Percentiles rank a stretch among this genome's conserved stretches.
Conservation (phyloP, 768 basidiomycete genomes). For the Gloeopeniophorella convolvens region DNA sequence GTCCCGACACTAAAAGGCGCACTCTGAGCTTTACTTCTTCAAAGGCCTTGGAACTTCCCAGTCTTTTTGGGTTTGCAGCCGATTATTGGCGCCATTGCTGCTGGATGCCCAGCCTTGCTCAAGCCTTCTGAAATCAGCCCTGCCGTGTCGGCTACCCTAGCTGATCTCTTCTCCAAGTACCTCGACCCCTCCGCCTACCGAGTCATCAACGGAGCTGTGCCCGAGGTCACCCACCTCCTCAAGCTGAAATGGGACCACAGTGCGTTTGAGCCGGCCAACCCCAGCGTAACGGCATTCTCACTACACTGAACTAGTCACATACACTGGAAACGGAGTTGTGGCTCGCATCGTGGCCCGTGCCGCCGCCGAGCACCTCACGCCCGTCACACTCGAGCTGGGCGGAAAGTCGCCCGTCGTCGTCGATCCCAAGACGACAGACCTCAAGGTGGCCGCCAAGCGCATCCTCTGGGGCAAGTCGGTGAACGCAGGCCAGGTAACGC, state of each 20-base stretch:
- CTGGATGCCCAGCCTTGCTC: slow-evolving; percentile 63
- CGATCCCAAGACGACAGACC: slow-evolving; percentile 36
- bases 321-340: slow-evolving; percentile 31
- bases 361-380: slow-evolving; percentile 39
- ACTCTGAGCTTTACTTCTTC: no score
- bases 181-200: slow-evolving; percentile 60
- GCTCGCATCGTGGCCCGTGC: slow-evolving; percentile 36
- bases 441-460: slow-evolving; percentile 53
- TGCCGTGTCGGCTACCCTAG: slow-evolving; percentile 47
- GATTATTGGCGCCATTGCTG: slow-evolving; percentile 58
- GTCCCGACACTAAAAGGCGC: no score
- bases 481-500: slow-evolving; percentile 58
- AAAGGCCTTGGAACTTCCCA: slow-evolving; percentile 15
- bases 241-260: slow-evolving; percentile 38
- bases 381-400: slow-evolving; percentile 37
- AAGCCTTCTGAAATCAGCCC: slow-evolving; percentile 75
- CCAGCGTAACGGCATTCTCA: not conserved
- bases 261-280: slow-evolving; percentile 26
- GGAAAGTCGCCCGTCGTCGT: slow-evolving; percentile 42
- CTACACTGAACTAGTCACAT: slow-evolving; percentile 30
- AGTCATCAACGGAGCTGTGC: slow-evolving; percentile 51
- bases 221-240: slow-evolving; percentile 33
- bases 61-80: slow-evolving; percentile 12
- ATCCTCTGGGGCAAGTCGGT: slow-evolving; percentile 60
- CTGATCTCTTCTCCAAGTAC: slow-evolving; percentile 69